Evolutionary conservation across 2,329 filamentous ascomycete species (phyloP), one percentile per base, ranked within the genome.

Genomic region (Chrysosporium keratinophilum): DNA sequence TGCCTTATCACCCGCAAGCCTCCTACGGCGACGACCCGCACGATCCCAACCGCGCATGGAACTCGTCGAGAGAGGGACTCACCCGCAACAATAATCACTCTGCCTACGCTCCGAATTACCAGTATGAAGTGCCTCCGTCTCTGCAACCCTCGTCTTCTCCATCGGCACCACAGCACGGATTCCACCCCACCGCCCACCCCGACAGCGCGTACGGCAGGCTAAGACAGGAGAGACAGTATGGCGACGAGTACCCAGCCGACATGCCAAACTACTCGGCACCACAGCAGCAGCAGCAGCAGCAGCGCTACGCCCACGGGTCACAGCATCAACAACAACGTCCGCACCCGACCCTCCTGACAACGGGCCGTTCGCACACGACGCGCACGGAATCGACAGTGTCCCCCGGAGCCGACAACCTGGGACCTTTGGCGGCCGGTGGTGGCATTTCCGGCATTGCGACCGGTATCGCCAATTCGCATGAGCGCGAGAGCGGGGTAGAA

Each of bases 401-500:
- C 1, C 80, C 81, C 1, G 83, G 80, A 34, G 76, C 80, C 57
- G 83, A 88, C 69, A 87, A 87, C 65, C 80, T 84, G 59, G 76
- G 83, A 56, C 74, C 80, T 48, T 67, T 73, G 39, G 80, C 84
- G 68, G 76, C 82, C n/a, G 56, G 50, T 12, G 56, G 54, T 60
- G 84, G 82, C 54, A 81, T 88, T 67, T 76, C 82, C 31, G 83
- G 82, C 52, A 80, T 87, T 56, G 83, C 84, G 39, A 75, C 82
- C 62, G 79, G 74, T 53, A 79, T 85, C 47, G 83, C 84, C 48
- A 82, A 76, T 28, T 37, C 75, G 50, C 80, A 83, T 68, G 75
- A 80, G 57, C 74, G 82, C 57, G 78, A 84, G 60, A 84, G 82
- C 67, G 84, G 82, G 20, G 61, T 83, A 56, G 79, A 84, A 53